Evolutionary conservation across 2,329 filamentous ascomycete genomes (phyloP).

Genomic region (Shiraia bambusicola): DNA sequence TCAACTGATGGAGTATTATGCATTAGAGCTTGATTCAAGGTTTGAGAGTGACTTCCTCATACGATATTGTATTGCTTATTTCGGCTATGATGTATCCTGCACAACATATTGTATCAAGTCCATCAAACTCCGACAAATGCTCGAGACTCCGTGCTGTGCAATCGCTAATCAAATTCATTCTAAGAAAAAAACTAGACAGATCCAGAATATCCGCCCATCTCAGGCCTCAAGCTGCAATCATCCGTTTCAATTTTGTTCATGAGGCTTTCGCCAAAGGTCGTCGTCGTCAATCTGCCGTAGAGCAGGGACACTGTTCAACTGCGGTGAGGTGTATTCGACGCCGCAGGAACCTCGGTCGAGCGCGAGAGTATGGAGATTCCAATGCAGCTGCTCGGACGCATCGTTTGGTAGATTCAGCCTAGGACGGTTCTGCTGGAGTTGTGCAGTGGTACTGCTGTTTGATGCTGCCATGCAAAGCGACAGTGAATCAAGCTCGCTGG

Average conservation of each 20-base stretch:
- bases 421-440: conserved; percentile 15
- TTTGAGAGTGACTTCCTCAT: too few relatives aligned
- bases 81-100: too few relatives aligned
- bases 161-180: too few relatives aligned
- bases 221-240: too few relatives aligned
- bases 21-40: too few relatives aligned
- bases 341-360: conserved; percentile 38
- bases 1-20: too few relatives aligned
- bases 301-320: conserved; percentile 10
- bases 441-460: conserved; percentile 11
- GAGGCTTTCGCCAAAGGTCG: conserved; percentile 30
- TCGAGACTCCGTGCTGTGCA: too few relatives aligned
- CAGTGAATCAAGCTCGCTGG: conserved; percentile 34
- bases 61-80: too few relatives aligned
- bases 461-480: conserved; percentile 33
- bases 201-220: too few relatives aligned
- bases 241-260: conserved; percentile 4
- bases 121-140: too few relatives aligned
- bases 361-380: conserved; percentile 35
- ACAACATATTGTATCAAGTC: too few relatives aligned
- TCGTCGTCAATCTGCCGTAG: conserved; percentile 19
- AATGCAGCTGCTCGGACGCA: conserved; percentile 40
- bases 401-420: conserved; percentile 33
- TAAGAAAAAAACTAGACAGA: too few relatives aligned
- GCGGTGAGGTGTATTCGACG: conserved; percentile 29